Percentiles rank a stretch among this genome's conserved stretches.
phyloP scores from a whole-genome alignment of 108 stramenopile species.

The Nitzschia putrida region DNA sequence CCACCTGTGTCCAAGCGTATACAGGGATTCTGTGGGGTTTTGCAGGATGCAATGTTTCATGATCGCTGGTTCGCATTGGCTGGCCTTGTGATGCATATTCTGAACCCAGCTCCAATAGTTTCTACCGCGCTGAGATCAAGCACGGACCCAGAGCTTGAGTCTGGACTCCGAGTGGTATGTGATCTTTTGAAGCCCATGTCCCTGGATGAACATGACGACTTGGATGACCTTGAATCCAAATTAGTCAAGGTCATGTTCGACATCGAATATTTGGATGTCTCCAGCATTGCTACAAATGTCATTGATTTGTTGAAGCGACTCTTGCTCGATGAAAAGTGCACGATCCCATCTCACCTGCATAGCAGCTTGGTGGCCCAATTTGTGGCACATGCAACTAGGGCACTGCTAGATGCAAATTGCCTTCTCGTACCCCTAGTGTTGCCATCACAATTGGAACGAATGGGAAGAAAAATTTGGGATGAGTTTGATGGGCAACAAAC shows the following conservation, averaged over 20 bases:
- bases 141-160: background rate
- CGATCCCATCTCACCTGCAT: background rate
- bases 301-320: background rate
- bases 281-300: background rate
- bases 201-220: background rate
- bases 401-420: conserved; percentile 4
- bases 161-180: conserved; percentile 4
- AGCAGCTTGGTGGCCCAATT: conserved; percentile 9
- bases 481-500: conserved; percentile 9
- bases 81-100: background rate
- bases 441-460: conserved; percentile 15
- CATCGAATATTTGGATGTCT: background rate
- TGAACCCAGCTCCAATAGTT: background rate
- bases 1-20: background rate
- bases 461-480: conserved; percentile 7
- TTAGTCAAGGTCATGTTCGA: background rate
- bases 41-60: background rate
- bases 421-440: conserved; percentile 20
- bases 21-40: background rate
- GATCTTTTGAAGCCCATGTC: background rate
- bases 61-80: background rate
- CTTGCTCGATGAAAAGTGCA: background rate
- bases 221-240: background rate
- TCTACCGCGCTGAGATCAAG: background rate
- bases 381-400: conserved; percentile 17